Percentiles rank a stretch among this genome's conserved stretches.
Evolutionary conservation across 192 early-diverging fungal genomes (phyloP).

Genomic region (Umbelopsis sp.): DNA sequence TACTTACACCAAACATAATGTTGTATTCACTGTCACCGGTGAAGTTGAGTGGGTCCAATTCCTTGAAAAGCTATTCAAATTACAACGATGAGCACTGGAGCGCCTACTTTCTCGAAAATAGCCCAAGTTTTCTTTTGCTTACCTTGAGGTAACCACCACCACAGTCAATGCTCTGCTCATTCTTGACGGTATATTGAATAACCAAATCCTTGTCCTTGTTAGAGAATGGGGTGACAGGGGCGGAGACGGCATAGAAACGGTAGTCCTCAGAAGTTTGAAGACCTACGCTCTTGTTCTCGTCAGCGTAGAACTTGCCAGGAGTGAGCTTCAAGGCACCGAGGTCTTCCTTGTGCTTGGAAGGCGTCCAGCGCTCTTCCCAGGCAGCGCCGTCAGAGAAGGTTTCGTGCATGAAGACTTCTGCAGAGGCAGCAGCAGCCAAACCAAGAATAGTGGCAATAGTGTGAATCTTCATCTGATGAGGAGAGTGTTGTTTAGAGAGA

Average conservation of each 20-base stretch:
- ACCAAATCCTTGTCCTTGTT: conserved; percentile 85
- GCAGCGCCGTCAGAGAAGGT: conserved; percentile 67
- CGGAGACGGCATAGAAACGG: conserved; percentile 83
- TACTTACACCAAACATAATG: conserved; percentile 72
- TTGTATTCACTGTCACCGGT: conserved; percentile 83
- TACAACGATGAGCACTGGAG: not conserved
- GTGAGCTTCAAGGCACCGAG: conserved; percentile 76
- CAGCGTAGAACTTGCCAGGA: conserved; percentile 74
- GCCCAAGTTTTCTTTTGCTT: not conserved
- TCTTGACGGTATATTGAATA: conserved; percentile 90
- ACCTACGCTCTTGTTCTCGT: conserved; percentile 68
- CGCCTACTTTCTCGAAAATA: not conserved
- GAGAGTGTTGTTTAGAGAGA: conserved; percentile 1
- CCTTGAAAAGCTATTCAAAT: conserved; percentile 66
- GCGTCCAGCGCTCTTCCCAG: conserved; percentile 75
- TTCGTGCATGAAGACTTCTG: conserved; percentile 87
- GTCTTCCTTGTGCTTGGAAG: conserved; percentile 65
- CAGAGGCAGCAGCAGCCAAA: conserved; percentile 40
- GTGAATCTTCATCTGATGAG: conserved; percentile 40
- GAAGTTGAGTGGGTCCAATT: conserved; percentile 77
- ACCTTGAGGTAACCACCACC: conserved; percentile 89
- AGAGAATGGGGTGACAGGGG: conserved; percentile 73
- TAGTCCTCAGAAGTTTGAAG: conserved; percentile 83
- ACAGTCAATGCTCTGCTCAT: conserved; percentile 89
- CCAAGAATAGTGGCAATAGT: conserved; percentile 45